phyloP scores from a whole-genome alignment of 2,329 filamentous ascomycete species.

The Pleomassaria siparia region DNA sequence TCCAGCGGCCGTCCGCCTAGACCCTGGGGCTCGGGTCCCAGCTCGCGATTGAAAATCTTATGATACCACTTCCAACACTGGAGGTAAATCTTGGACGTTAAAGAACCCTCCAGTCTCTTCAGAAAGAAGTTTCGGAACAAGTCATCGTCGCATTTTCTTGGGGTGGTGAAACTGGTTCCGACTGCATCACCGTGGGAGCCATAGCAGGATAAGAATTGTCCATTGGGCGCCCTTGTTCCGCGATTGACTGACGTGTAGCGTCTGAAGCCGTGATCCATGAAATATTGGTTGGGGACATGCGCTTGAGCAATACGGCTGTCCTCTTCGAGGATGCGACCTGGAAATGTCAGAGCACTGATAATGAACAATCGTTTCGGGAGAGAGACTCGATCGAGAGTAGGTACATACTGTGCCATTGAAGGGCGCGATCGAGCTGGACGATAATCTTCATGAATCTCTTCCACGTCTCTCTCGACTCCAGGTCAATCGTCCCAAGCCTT shows the following conservation, averaged over 20 bases:
- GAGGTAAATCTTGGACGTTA: slow-evolving; percentile 1
- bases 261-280: slow-evolving; percentile 10
- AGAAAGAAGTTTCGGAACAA: slow-evolving; percentile 7
- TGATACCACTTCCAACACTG: not conserved
- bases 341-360: not conserved
- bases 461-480: not conserved
- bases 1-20: slow-evolving; percentile 4
- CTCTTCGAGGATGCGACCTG: slow-evolving; percentile 6
- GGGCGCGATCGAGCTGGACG: not conserved
- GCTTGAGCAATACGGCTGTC: slow-evolving; percentile 7
- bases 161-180: not conserved
- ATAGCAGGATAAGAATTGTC: not conserved
- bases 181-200: slow-evolving; percentile 6
- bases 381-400: not conserved
- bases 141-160: not conserved
- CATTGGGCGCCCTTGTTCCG: slow-evolving; percentile 6
- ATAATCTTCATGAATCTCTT: slow-evolving; percentile 3
- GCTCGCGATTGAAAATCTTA: not conserved
- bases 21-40: not conserved
- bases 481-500: not conserved
- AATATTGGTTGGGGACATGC: not conserved
- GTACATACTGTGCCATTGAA: slow-evolving; percentile 7
- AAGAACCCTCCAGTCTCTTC: slow-evolving; percentile 2
- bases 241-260: not conserved
- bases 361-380: not conserved